Base-by-base conservation (phyloP, 768 basidiomycete genomes). In the Scleroderma bovista region DNA sequence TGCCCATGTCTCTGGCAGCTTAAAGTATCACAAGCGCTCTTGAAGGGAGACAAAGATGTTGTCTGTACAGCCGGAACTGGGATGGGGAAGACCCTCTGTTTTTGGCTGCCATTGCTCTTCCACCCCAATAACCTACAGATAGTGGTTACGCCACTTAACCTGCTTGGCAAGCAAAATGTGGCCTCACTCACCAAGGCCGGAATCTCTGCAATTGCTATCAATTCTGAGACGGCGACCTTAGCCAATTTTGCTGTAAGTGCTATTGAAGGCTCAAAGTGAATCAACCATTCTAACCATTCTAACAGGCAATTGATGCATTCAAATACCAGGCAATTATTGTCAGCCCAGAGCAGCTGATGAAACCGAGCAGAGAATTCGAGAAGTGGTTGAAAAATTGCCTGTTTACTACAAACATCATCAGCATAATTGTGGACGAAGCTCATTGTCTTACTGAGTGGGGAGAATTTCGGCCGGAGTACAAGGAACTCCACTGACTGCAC, bases 61-160 rank as follows among this genome's bases (percentile, higher is more conserved):
- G 45, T 66, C 3, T 60, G 53, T 7, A 56, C 58, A 10, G 53
- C 65, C n/a, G 59, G 53, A 8, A 67, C 65, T 7, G 67, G 67
- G 3, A 56, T 56, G 38, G 67, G 65, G 5, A 69, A 68, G 39
- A 69, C 63, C 8, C 51, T 70, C 0, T 60, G 61, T 1, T 70
- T 70, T 49, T 65, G 63, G 63, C 60, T 68, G 20, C 67, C 67
- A 4, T 48, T 69, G 6, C 50, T 68, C 0, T 62, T 64, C 45
- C 11, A 32, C 6, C 48, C 51, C 1, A 49, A 50, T 3, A 48
- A 43, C 11, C 37, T 64, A 4, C 59, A 64, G 43, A 53, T 67
- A 23, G 52, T 66, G 16, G 48, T 66, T 15, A 63, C 60, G 0
- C 56, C 57, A n/a, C 34, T 65, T 1, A 65, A 64, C 45, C 34